Percentiles rank a stretch among this genome's conserved stretches.
These are phyloP conservation scores for Thelephora ganbajun DNA, from an alignment of 768 basidiomycete genomes.

Conservation along the genomic window DNA sequence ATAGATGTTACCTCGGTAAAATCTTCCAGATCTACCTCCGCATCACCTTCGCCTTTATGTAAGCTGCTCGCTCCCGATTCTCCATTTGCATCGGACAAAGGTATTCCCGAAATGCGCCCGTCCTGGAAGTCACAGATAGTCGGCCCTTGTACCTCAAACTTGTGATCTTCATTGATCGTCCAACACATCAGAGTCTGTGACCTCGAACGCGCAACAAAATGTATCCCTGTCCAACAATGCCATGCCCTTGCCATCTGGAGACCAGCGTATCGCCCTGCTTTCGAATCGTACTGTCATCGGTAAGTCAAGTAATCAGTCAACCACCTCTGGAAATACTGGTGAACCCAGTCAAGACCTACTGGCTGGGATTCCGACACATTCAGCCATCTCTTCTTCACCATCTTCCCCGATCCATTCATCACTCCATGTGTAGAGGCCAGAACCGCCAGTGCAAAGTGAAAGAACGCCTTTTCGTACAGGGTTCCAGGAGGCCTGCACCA, in stretches of 20 bases:
- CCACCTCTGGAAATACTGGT: neutral
- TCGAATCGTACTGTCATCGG: slow-evolving; percentile 48
- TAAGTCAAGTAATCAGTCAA: neutral
- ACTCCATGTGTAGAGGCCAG: slow-evolving; percentile 67
- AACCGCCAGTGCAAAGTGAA: slow-evolving; percentile 49
- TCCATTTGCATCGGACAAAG: too few species aligned
- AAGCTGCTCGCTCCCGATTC: too few species aligned
- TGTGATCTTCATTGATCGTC: too few species aligned
- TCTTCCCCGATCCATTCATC: slow-evolving; percentile 60
- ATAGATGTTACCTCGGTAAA: too few species aligned
- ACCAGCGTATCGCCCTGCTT: slow-evolving; percentile 58
- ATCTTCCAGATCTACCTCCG: too few species aligned
- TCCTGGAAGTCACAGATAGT: too few species aligned
- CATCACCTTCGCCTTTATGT: too few species aligned
- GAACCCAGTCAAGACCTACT: slow-evolving; percentile 32
- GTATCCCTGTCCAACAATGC: slow-evolving; percentile 60
- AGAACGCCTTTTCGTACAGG: slow-evolving; percentile 55
- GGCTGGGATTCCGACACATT: slow-evolving; percentile 83
- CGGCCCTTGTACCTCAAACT: too few species aligned
- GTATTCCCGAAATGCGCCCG: too few species aligned
- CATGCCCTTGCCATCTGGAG: slow-evolving; percentile 77
- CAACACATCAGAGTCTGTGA: slow-evolving; percentile 27
- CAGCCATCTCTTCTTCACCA: slow-evolving; percentile 51
- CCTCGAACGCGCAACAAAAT: slow-evolving; percentile 83
- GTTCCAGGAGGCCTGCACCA: slow-evolving; percentile 68